Evolutionary conservation across 345 rosid species (phyloP).

Genomic region (Pistacia atlantica): DNA sequence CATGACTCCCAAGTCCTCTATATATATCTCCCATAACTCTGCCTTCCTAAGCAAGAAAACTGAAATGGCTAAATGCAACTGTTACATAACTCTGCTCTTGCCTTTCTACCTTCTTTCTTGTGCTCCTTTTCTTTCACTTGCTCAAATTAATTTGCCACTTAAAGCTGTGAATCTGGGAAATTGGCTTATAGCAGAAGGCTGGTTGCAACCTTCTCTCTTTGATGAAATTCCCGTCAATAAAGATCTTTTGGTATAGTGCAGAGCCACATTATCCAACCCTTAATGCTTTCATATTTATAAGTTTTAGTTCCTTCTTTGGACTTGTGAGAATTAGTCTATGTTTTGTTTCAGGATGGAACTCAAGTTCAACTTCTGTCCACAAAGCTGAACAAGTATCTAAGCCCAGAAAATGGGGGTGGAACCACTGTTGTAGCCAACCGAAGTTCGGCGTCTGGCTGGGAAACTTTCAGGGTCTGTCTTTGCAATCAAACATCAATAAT

Average conservation of each 20-base stretch:
- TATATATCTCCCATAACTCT: neutral
- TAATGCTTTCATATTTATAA: neutral
- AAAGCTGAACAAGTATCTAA: constrained; percentile 28
- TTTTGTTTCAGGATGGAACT: constrained; percentile 38
- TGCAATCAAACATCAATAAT: neutral
- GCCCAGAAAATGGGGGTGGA: constrained; percentile 37
- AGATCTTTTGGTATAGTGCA: constrained; percentile 31
- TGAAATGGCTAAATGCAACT: neutral
- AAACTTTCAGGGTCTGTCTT: constrained; percentile 38
- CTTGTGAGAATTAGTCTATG: constrained; percentile 5
- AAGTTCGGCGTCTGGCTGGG: constrained; percentile 31
- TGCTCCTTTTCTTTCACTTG: neutral
- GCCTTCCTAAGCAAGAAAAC: neutral
- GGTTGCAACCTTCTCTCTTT: constrained; percentile 38
- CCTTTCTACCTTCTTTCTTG: neutral
- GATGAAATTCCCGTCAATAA: constrained; percentile 34
- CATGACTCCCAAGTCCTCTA: neutral
- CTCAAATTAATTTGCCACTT: constrained; percentile 11
- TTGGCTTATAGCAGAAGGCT: constrained; percentile 31
- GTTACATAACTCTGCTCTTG: neutral
- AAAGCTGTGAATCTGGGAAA: constrained; percentile 31
- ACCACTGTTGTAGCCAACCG: constrained; percentile 28
- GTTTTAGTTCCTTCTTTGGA: constrained; percentile 7
- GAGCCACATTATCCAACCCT: neutral
- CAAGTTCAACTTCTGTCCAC: constrained; percentile 40